Percentiles rank a stretch among this genome's conserved stretches.
These are phyloP conservation scores for Fusarium sp. DNA, from an alignment of 2,329 filamentous ascomycete species.

Conservation along the genomic window DNA sequence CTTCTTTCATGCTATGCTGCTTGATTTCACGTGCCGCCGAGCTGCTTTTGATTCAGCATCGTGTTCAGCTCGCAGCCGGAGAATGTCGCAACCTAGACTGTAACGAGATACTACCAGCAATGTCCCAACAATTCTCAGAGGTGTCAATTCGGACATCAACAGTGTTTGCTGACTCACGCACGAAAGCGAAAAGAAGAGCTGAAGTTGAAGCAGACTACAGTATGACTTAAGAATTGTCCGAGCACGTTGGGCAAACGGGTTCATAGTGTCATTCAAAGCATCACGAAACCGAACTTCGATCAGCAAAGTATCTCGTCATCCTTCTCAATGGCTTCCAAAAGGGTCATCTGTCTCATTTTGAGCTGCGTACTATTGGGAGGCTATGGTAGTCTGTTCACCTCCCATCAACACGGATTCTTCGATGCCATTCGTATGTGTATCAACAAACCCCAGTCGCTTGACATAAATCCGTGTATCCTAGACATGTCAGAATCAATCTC, in stretches of 20 bases:
- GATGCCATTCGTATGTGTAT: slow-evolving; percentile 32
- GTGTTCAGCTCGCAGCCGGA: neutral
- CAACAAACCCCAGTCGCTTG: neutral
- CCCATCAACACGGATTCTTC: slow-evolving; percentile 38
- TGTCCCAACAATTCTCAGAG: neutral
- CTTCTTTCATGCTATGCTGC: neutral
- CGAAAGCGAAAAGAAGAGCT: neutral
- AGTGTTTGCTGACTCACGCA: neutral
- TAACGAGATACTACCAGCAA: slow-evolving; percentile 14
- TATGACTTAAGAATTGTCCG: neutral
- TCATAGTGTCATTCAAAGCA: neutral
- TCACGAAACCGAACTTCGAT: neutral
- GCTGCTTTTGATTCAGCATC: neutral
- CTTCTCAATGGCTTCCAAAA: slow-evolving; percentile 5
- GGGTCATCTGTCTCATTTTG: slow-evolving; percentile 24
- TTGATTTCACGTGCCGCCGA: slow-evolving; percentile 9
- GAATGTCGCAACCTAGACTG: slow-evolving; percentile 40
- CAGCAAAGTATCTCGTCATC: neutral
- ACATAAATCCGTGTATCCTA: slow-evolving; percentile 16
- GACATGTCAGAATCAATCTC: slow-evolving; percentile 27
- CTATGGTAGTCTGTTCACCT: slow-evolving; percentile 37
- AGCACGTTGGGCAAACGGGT: neutral
- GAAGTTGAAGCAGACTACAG: neutral
- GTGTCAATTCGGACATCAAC: neutral
- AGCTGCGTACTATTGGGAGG: slow-evolving; percentile 39